Evolutionary conservation across 805 yeast species (phyloP), one percentile per base, ranked within the genome.

Genomic region (Wickerhamiella domercqiae): DNA sequence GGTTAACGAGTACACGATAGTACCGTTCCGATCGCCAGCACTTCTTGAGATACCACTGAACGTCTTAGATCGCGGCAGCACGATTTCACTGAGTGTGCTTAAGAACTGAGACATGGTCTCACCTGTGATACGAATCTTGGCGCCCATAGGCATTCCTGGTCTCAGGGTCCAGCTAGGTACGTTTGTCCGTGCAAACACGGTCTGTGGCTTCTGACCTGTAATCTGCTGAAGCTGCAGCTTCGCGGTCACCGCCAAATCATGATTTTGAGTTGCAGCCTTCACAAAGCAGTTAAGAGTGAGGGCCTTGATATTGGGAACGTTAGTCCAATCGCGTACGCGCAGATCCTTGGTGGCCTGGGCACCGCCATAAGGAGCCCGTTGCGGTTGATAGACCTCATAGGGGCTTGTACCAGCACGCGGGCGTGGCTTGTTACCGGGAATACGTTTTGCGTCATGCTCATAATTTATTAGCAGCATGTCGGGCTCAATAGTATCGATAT

Each of bases 121-220:
- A 33, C 96, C 98, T 22, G 64, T 64, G 39, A 93, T 62, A 41
- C 69, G 71, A 11, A 77, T 76, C 53, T 80, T 79, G 38, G 93
- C 94, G 38, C 98, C 99, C 73, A 93, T 79, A 36, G 77, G 77
- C 66, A 73, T 76, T 29, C 95, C 94, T 35, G 75, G 75, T 58
- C 96, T 74, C 38, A 86, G 68, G 48, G 75, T 75, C 94, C 94
- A 86, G 33, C 72, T 69, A 38, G 86, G 78, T 24, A 82, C 80
- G 59, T 83, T 83, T 7, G 81, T 68, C 52, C 72, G 78, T 30
- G 93, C 78, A 53, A 64, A 79, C 14, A 83, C 63, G 18, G 78
- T 69, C 43, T 66, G 62, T 28, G 96, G 84, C 56, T 83, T 81
- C 43, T 68, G 73, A 43, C 94, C 94, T n/a, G 98, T 87, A 51